Conservation (phyloP, 768 basidiomycete genomes). For the Xanthoconium stramineum region DNA sequence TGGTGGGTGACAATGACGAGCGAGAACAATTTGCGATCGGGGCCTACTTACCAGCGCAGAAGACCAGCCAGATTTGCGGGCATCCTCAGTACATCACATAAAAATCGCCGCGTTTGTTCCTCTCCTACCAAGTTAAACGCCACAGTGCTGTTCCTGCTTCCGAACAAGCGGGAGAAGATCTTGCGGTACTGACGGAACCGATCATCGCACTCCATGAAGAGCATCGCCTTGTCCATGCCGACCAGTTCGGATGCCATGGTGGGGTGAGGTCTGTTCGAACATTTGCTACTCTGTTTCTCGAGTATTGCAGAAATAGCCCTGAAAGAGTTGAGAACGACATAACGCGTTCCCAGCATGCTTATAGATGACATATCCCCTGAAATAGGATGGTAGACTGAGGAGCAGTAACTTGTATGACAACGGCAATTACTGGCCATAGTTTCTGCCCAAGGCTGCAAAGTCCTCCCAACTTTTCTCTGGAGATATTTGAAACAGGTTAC, state of each 20-base stretch:
- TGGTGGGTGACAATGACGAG: neutral
- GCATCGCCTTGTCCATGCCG: slow-evolving; percentile 8
- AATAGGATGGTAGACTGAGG: slow-evolving; percentile 13
- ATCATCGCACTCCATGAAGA: slow-evolving; percentile 6
- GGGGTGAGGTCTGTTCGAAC: slow-evolving; percentile 33
- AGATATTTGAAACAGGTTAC: slow-evolving; percentile 54
- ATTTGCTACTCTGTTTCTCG: slow-evolving; percentile 51
- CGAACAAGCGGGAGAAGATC: slow-evolving; percentile 3
- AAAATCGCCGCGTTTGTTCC: slow-evolving; percentile 17
- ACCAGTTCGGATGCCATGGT: slow-evolving; percentile 19
- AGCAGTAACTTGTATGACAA: neutral
- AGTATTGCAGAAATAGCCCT: slow-evolving; percentile 46
- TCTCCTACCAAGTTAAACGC: slow-evolving; percentile 16
- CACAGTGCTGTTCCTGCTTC: slow-evolving; percentile 7
- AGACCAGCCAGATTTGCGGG: slow-evolving; percentile 17
- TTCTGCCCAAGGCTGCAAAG: slow-evolving; percentile 50
- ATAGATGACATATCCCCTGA: slow-evolving; percentile 18
- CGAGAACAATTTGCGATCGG: neutral
- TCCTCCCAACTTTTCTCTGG: slow-evolving; percentile 47
- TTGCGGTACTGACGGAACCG: slow-evolving; percentile 17
- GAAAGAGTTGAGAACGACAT: slow-evolving; percentile 48
- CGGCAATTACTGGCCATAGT: slow-evolving; percentile 40
- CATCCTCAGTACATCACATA: slow-evolving; percentile 11
- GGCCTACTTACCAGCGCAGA: slow-evolving; percentile 19
- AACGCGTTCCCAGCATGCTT: slow-evolving; percentile 41